A percentile compares a stretch with the other conserved stretches of the same genome.
These are phyloP conservation scores for Piper longum DNA, from an alignment of 164 flowering plant genomes.

Conservation along the genomic window DNA sequence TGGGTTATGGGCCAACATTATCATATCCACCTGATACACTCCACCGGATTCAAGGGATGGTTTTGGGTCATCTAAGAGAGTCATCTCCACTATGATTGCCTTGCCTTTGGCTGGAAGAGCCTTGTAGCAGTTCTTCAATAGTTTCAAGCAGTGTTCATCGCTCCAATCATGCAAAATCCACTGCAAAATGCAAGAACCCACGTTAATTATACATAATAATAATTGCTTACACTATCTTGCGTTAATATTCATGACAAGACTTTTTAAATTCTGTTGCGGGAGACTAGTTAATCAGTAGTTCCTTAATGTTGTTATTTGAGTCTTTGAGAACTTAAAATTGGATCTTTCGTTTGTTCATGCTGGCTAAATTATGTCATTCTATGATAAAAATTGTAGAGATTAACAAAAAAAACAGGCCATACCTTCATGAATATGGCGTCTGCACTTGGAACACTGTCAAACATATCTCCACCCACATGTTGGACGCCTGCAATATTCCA, in stretches of 20 bases:
- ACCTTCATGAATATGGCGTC: slow-evolving; percentile 34
- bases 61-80: background rate
- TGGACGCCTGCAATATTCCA: background rate
- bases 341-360: background rate
- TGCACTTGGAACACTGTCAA: slow-evolving; percentile 1
- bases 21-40: background rate
- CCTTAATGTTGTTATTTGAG: background rate
- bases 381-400: too few relatives aligned
- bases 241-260: background rate
- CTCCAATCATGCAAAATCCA: slow-evolving; percentile 17
- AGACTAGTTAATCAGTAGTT: background rate
- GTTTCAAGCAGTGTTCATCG: slow-evolving; percentile 10
- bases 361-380: too few relatives aligned
- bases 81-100: slow-evolving; percentile 12
- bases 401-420: background rate
- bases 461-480: background rate
- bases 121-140: slow-evolving; percentile 15
- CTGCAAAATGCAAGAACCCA: slow-evolving; percentile 2
- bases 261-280: background rate
- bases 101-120: slow-evolving; percentile 17
- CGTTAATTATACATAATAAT: background rate
- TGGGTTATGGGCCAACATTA: slow-evolving; percentile 9
- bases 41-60: background rate
- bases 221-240: background rate
- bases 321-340: background rate